A percentile compares a stretch with the other conserved stretches of the same genome.
These are phyloP conservation scores for Scenedesmus sp. DNA, from an alignment of 163 green algal species.

Conservation along the genomic window DNA sequence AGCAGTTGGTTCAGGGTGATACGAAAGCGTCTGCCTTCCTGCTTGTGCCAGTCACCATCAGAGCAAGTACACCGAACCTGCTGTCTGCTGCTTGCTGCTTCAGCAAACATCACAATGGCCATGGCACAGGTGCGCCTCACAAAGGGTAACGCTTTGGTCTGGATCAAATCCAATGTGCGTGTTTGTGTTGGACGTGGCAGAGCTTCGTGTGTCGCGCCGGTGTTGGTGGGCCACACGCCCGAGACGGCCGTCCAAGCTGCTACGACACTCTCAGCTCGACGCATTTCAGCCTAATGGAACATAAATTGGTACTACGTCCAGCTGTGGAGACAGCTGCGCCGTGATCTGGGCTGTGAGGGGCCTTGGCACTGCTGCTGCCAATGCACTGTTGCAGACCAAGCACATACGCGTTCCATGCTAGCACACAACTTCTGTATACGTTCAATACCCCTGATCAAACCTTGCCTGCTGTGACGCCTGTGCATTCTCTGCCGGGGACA, in stretches of 20 bases:
- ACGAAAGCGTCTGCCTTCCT: not conserved
- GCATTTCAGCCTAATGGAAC: not conserved
- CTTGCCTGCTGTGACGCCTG: not conserved
- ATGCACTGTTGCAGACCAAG: not conserved
- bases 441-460: not conserved
- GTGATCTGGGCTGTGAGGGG: not conserved
- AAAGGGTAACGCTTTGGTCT: not conserved
- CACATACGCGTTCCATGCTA: too few relatives aligned
- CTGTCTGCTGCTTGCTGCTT: not conserved
- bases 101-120: constrained; percentile 18
- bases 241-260: not conserved
- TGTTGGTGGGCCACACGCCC: not conserved
- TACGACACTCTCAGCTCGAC: not conserved
- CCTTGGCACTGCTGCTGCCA: not conserved
- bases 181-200: not conserved
- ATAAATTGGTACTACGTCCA: not conserved
- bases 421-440: not conserved
- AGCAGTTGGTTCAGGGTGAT: too few relatives aligned
- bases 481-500: not conserved
- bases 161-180: not conserved
- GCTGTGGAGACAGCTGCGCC: not conserved
- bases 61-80: not conserved
- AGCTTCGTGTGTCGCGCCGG: not conserved
- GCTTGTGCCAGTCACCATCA: not conserved
- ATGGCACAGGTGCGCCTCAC: constrained; percentile 31